These are phyloP conservation scores for Puccinia polysora DNA, from an alignment of 1,284 basidiomycete genomes.

Conservation along the genomic window DNA sequence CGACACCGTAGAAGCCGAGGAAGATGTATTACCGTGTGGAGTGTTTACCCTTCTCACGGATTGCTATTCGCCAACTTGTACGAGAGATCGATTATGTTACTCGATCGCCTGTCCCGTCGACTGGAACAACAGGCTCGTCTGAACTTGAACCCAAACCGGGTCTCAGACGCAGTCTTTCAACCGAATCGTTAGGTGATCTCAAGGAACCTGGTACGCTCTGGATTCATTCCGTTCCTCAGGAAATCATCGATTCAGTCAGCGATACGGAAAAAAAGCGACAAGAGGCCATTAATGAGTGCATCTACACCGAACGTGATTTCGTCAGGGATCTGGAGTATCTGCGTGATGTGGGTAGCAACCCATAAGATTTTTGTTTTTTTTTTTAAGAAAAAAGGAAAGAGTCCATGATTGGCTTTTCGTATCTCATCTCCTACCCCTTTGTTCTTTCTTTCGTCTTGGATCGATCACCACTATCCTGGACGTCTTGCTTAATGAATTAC, in stretches of 20 bases:
- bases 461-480: neutral
- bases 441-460: slow-evolving; percentile 27
- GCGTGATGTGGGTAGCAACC: slow-evolving; percentile 66
- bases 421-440: neutral
- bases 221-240: slow-evolving; percentile 92
- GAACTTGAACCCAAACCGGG: slow-evolving; percentile 63
- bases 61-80: slow-evolving; percentile 97
- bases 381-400: too few relatives aligned
- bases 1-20: slow-evolving; percentile 59
- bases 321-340: slow-evolving; percentile 97
- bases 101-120: slow-evolving; percentile 87
- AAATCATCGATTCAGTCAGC: slow-evolving; percentile 84
- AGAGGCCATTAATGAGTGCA: slow-evolving; percentile 98
- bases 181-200: slow-evolving; percentile 74
- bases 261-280: slow-evolving; percentile 93
- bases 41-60: slow-evolving; percentile 95
- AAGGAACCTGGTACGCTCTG: slow-evolving; percentile 90
- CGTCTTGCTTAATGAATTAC: neutral
- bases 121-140: slow-evolving; percentile 88
- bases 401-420: slow-evolving; percentile 41
- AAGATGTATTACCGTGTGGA: slow-evolving; percentile 74
- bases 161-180: slow-evolving; percentile 66
- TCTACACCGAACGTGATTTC: slow-evolving; percentile 97
- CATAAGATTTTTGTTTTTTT: too few relatives aligned
- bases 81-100: slow-evolving; percentile 86